Percentiles rank a stretch among this genome's conserved stretches.
Conservation (phyloP, 2,329 filamentous ascomycete genomes). For the Phialocephala sp. region DNA sequence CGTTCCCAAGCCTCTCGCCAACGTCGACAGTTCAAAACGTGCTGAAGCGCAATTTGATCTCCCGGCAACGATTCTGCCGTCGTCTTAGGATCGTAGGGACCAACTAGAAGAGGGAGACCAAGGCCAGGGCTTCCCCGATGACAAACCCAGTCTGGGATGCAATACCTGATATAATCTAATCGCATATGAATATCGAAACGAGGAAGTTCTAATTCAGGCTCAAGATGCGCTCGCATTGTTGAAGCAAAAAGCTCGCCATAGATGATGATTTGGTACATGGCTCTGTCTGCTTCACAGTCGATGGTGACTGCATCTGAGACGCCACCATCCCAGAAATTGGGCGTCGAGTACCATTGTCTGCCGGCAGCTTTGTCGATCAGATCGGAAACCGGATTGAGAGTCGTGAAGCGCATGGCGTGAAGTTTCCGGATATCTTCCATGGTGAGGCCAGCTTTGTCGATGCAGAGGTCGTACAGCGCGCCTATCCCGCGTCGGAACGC, state of each 20-base stretch:
- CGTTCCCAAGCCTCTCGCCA: constrained; percentile 16
- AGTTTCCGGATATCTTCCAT: constrained; percentile 2
- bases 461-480: neutral
- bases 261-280: constrained; percentile 12
- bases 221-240: constrained; percentile 14
- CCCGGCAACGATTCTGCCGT: neutral
- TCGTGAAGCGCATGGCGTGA: constrained; percentile 6
- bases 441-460: neutral
- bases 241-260: constrained; percentile 10
- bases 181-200: neutral
- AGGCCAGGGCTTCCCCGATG: neutral
- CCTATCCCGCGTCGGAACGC: neutral
- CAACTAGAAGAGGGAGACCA: neutral
- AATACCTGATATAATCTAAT: constrained; percentile 6
- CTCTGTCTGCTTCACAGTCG: neutral
- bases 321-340: neutral
- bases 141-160: constrained; percentile 5
- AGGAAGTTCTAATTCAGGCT: constrained; percentile 19
- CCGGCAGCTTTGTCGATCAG: neutral
- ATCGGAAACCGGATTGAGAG: neutral
- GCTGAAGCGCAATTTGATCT: constrained; percentile 16
- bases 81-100: neutral
- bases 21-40: constrained; percentile 9
- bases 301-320: neutral
- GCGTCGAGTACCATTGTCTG: constrained; percentile 1